phyloP scores from a whole-genome alignment of 768 basidiomycete species.

The Tylopilus rubrobrunneus region DNA sequence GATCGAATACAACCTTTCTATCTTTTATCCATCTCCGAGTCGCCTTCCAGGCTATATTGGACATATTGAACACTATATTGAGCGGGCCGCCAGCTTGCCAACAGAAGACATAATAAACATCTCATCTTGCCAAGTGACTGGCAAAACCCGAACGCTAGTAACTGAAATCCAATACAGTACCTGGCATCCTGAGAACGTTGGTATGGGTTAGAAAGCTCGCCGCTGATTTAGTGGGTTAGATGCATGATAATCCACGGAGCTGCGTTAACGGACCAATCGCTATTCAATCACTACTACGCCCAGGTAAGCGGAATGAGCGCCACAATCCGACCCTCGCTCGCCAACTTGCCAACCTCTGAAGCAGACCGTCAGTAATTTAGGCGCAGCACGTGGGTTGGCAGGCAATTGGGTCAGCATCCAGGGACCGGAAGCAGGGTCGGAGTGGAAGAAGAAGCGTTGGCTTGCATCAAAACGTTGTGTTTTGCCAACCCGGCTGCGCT shows the following conservation, averaged over 20 bases:
- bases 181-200: slow-evolving; percentile 1
- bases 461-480: too few relatives aligned
- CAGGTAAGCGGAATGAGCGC: background rate
- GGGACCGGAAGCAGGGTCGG: background rate
- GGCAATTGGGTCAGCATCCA: too few relatives aligned
- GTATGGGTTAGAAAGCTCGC: background rate
- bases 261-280: background rate
- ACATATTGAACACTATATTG: too few relatives aligned
- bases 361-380: background rate
- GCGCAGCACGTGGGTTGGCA: background rate
- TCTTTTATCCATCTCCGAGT: slow-evolving; percentile 14
- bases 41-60: too few relatives aligned
- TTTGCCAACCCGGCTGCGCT: background rate
- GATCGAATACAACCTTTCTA: background rate
- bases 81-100: too few relatives aligned
- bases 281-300: background rate
- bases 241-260: background rate
- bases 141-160: background rate
- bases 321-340: background rate
- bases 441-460: background rate
- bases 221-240: too few relatives aligned
- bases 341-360: background rate
- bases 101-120: too few relatives aligned
- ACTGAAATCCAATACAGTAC: background rate
- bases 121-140: too few relatives aligned